Evolutionary conservation across 1,139 yeast species (phyloP).

Genomic region (Yamadazyma taylorii): DNA sequence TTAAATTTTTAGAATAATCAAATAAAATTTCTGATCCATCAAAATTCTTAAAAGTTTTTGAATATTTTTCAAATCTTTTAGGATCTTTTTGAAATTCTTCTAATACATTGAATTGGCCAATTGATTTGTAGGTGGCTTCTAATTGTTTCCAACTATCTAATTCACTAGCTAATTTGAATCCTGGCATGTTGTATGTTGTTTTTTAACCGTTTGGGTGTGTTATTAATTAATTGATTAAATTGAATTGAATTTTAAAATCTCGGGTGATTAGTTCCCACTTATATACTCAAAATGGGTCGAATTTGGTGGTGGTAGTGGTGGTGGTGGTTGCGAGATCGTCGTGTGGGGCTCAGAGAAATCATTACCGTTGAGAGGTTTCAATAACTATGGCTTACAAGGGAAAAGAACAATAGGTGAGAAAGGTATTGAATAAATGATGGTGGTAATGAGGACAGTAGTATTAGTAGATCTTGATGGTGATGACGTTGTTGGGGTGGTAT

Average conservation of each 20-base stretch:
- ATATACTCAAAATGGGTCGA: not conserved
- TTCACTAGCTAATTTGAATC: constrained; percentile 67
- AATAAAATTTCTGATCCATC: constrained; percentile 88
- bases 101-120: constrained; percentile 73
- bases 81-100: constrained; percentile 77
- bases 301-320: no score
- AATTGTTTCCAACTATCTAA: constrained; percentile 84
- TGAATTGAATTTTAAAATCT: not conserved
- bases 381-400: no score
- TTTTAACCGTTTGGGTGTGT: not conserved
- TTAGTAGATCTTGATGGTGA: no score
- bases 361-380: no score
- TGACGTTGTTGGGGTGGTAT: no score
- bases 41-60: constrained; percentile 75
- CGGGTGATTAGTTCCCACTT: constrained; percentile 3
- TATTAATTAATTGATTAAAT: not conserved
- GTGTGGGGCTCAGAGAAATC: no score
- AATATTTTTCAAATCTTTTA: constrained; percentile 69
- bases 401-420: no score
- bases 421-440: no score
- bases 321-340: no score
- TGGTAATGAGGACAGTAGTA: no score
- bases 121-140: constrained; percentile 63
- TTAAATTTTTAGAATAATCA: constrained; percentile 91
- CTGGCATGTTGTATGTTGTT: constrained; percentile 22